Conservation (phyloP, 805 yeast species). For the Candida nitratophila region DNA sequence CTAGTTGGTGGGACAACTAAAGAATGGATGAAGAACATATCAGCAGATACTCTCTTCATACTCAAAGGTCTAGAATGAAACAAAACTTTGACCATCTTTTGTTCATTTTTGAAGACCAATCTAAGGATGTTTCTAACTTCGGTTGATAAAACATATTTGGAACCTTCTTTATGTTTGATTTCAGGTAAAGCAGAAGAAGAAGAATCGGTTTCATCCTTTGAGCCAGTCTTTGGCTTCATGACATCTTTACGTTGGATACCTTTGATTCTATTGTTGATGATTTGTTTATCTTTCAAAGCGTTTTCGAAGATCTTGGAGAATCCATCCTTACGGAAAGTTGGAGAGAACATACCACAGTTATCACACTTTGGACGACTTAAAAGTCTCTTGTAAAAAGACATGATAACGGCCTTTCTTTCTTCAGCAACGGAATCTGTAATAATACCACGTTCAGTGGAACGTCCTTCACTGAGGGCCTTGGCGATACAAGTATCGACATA, state of each 20-base stretch:
- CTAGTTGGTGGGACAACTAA: conserved; percentile 94
- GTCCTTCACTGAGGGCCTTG: conserved; percentile 69
- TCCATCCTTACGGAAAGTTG: conserved; percentile 92
- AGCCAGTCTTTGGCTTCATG: conserved; percentile 34
- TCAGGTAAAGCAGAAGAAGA: conserved; percentile 33
- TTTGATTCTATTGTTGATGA: conserved; percentile 72
- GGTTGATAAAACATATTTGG: conserved; percentile 80
- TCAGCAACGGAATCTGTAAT: conserved; percentile 81
- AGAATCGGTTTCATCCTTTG: conserved; percentile 11
- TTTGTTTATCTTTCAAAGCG: conserved; percentile 75
- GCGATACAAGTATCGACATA: conserved; percentile 69
- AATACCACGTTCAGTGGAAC: conserved; percentile 58
- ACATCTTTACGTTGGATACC: conserved; percentile 71
- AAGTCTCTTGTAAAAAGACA: conserved; percentile 67
- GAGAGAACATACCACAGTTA: conserved; percentile 93
- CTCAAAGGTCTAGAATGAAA: conserved; percentile 76
- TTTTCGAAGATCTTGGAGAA: conserved; percentile 87
- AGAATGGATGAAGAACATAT: conserved; percentile 83
- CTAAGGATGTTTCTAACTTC: conserved; percentile 79
- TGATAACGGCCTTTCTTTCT: conserved; percentile 69
- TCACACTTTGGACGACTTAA: conserved; percentile 83
- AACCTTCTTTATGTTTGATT: conserved; percentile 58
- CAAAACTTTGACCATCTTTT: conserved; percentile 54
- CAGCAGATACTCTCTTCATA: conserved; percentile 48
- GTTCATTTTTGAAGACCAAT: conserved; percentile 70